Base-by-base conservation (phyloP, 1,284 basidiomycete genomes). In the Puccinia triticina region DNA sequence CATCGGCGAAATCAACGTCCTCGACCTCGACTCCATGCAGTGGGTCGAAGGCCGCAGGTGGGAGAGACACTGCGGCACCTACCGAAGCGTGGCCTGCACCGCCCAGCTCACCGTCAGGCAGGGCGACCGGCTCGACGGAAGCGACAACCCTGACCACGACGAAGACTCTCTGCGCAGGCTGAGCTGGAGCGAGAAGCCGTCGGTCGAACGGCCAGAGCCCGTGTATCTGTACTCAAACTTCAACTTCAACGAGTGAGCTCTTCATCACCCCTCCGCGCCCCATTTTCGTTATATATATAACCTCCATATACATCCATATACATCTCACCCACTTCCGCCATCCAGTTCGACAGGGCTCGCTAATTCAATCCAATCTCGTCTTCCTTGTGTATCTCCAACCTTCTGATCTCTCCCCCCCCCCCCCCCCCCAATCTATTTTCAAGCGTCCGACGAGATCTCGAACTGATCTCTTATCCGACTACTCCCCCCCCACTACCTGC, bases 1-100 rank as follows among this genome's bases (percentile, higher is more conserved):
- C 92, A 89, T 95, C n/a, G 93, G 96, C 87, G 94, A 96, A 84
- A 90, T 95, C 82, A 93, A 93, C 87, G 92, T 95, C 14, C 95
- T 92, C 84, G 94, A 97, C 87, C 89, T 98, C 40, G 86, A 89
- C 26, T 87, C 88, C 8, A 90, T 90, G 85, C 88, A 90, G 0
- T 97, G 95, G 95, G 90, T 93, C 0, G 91, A 92, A 85, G 90
- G 91, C 34, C 90, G 91, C 43, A 92, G 92, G 83, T 95, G 95
- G 85, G 93, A 93, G 8, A 90, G 93, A 26, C 94, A 96, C 87
- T 95, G 94, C 85, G 95, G 95, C 7, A 95, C 94, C 0, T 97
- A 97, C 87, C 92, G 95, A 80, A 94, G 92, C 84, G 93, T 96
- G 29, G 93, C 75, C 80, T 23, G 77, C 37, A 1, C 84, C 83